These are phyloP conservation scores for Penicillium crystallinum DNA, from an alignment of 495 filamentous ascomycete species.

Conservation along the genomic window DNA sequence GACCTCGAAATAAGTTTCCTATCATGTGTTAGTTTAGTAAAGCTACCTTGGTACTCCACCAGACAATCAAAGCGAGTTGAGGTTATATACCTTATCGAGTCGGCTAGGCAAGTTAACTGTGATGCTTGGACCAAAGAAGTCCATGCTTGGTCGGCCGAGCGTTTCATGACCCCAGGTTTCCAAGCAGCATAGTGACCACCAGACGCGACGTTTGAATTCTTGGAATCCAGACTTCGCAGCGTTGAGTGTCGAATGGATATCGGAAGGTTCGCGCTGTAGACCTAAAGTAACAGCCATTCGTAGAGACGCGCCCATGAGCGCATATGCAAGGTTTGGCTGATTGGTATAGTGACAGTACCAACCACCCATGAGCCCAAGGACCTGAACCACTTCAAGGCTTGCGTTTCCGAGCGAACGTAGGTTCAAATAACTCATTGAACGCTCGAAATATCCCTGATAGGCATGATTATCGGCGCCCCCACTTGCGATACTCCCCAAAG, in stretches of 20 bases:
- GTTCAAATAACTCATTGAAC: conserved; percentile 59
- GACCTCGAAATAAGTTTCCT: conserved; percentile 27
- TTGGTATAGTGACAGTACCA: conserved; percentile 79
- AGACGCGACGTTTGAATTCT: conserved; percentile 59
- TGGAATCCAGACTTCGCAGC: conserved; percentile 31
- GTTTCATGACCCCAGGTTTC: conserved; percentile 72
- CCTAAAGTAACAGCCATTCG: conserved; percentile 33
- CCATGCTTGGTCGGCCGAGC: conserved; percentile 66
- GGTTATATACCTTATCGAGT: conserved; percentile 27
- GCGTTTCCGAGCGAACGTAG: conserved; percentile 54
- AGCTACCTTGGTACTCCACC: not conserved
- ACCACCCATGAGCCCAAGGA: conserved; percentile 65
- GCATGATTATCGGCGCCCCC: conserved; percentile 62
- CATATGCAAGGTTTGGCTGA: conserved; percentile 65
- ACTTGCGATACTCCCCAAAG: conserved; percentile 64
- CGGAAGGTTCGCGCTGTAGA: conserved; percentile 13
- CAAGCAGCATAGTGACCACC: conserved; percentile 69
- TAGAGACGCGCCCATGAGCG: conserved; percentile 37
- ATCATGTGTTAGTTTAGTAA: not conserved
- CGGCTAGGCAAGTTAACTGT: conserved; percentile 56
- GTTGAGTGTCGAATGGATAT: conserved; percentile 5
- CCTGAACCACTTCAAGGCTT: conserved; percentile 66
- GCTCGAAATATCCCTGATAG: conserved; percentile 65
- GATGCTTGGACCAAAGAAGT: conserved; percentile 62
- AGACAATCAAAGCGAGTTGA: not conserved